These are phyloP conservation scores for Peniophora sp. DNA, from an alignment of 1,284 basidiomycete species.

Conservation along the genomic window DNA sequence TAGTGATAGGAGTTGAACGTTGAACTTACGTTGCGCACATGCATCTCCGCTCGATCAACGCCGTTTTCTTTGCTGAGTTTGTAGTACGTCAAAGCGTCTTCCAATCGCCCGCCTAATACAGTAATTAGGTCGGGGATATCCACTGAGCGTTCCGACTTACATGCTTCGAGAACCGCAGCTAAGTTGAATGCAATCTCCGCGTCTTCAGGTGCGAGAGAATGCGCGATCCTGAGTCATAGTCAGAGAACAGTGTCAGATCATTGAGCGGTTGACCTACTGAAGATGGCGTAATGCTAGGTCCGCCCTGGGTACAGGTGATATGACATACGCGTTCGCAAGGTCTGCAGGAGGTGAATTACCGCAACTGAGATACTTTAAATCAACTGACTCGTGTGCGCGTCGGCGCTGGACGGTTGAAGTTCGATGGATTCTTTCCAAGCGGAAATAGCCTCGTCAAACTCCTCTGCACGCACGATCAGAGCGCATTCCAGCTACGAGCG, in stretches of 20 bases:
- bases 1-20: too few species aligned
- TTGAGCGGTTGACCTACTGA: conserved; percentile 41
- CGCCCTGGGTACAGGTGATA: conserved; percentile 77
- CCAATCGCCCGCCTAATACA: conserved; percentile 61
- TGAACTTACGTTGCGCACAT: conserved; percentile 70
- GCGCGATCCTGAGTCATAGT: conserved; percentile 59
- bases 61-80: conserved; percentile 71
- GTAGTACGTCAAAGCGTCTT: conserved; percentile 77
- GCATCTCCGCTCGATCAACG: conserved; percentile 80
- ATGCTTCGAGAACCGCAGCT: conserved; percentile 85
- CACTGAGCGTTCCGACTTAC: conserved; percentile 32
- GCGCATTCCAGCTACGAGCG: conserved; percentile 10
- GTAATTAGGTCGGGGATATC: not conserved
- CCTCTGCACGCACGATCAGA: conserved; percentile 42
- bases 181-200: conserved; percentile 94
- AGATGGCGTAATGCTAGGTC: conserved; percentile 89
- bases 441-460: conserved; percentile 77
- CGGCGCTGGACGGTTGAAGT: conserved; percentile 79
- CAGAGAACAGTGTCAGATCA: conserved; percentile 15
- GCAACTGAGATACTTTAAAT: conserved; percentile 8
- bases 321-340: conserved; percentile 90
- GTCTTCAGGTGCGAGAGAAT: conserved; percentile 83
- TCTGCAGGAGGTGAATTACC: conserved; percentile 37
- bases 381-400: conserved; percentile 85
- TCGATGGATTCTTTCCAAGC: conserved; percentile 84